Evolutionary conservation across 768 basidiomycete species (phyloP), one percentile per base, ranked within the genome.

Genomic region (Chiua virens): DNA sequence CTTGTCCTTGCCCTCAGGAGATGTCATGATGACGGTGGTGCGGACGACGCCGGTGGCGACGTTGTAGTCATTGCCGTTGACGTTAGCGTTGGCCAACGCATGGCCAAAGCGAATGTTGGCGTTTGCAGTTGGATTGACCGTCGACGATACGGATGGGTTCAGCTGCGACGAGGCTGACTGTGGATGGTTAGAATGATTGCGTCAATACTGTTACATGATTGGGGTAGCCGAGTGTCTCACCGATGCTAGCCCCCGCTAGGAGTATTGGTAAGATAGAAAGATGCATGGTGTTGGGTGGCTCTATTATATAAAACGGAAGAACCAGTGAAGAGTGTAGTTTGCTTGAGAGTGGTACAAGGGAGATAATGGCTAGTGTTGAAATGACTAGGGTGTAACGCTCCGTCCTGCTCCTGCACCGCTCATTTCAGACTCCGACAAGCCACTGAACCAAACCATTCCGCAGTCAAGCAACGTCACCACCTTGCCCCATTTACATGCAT

Each of bases 91-190:
- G 32, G 73, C 66, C 28, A 68, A 53, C 14, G 70, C 71, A 42
- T 70, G 70, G 13, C 75, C 76, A 39, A 74, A 66, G 46, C 72
- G 74, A 37, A 77, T 53, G 50, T 70, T 65, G 46, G 69, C 64
- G 38, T 65, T 65, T 21, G 57, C 45, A 36, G n/a, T 56, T 62
- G 23, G 73, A 62, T 25, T 66, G 45, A 17, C 63, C 62, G 1
- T 70, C 65, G 17, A 82, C 57, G 37, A 84, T 70, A 20, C 79
- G 72, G 53, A 85, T 64, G 42, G 83, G 81, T 53, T 72, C 74
- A 36, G 82, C 79, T 42, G 66, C 60, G 44, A 75, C 81, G 56
- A 78, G 71, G 25, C 52, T 48, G 46, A 55, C 67, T 57, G 53
- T 66, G 47, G 35, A 27, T 50, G 34, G 4, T 42, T 43, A 25